phyloP scores from a whole-genome alignment of 2,329 filamentous ascomycete species.

The Purpureocillium lavendulum region DNA sequence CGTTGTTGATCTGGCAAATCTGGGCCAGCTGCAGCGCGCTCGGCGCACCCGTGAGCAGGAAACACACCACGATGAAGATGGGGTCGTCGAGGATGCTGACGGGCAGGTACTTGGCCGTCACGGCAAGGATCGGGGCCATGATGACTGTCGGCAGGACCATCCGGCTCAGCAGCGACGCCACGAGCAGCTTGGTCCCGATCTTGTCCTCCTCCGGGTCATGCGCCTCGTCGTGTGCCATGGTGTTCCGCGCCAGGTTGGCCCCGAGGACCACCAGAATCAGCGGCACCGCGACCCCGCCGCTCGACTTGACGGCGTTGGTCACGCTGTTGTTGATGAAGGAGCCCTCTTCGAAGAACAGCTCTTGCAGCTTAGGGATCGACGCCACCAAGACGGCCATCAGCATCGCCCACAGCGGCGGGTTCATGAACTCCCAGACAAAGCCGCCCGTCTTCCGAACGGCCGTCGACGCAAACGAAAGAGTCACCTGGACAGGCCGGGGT shows the following conservation, averaged over 20 bases:
- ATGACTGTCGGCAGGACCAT: conserved; percentile 89
- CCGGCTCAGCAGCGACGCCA: conserved; percentile 77
- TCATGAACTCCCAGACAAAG: conserved; percentile 92
- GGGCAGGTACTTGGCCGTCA: conserved; percentile 83
- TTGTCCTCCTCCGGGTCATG: conserved; percentile 62
- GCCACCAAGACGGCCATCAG: conserved; percentile 83
- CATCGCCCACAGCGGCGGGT: conserved; percentile 97
- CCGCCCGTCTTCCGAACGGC: conserved; percentile 39
- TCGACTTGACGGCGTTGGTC: conserved; percentile 77
- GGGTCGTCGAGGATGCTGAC: conserved; percentile 94
- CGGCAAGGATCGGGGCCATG: conserved; percentile 83
- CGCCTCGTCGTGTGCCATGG: conserved; percentile 58
- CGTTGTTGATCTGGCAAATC: conserved; percentile 96
- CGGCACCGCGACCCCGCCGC: conserved; percentile 84
- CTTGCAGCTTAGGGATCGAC: conserved; percentile 74
- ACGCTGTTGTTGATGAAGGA: conserved; percentile 91
- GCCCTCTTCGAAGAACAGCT: conserved; percentile 78
- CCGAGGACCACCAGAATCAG: conserved; percentile 92
- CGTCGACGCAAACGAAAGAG: conserved; percentile 19
- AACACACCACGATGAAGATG: conserved; percentile 97
- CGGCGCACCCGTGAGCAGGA: conserved; percentile 88
- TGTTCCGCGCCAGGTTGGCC: conserved; percentile 89
- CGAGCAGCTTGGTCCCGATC: conserved; percentile 67
- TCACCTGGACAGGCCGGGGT: conserved; percentile 31
- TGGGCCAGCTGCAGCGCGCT: conserved; percentile 91